Evolutionary conservation across 805 yeast genomes (phyloP), one percentile per base, ranked within the genome.

Genomic region (Babjeviella inositovora): DNA sequence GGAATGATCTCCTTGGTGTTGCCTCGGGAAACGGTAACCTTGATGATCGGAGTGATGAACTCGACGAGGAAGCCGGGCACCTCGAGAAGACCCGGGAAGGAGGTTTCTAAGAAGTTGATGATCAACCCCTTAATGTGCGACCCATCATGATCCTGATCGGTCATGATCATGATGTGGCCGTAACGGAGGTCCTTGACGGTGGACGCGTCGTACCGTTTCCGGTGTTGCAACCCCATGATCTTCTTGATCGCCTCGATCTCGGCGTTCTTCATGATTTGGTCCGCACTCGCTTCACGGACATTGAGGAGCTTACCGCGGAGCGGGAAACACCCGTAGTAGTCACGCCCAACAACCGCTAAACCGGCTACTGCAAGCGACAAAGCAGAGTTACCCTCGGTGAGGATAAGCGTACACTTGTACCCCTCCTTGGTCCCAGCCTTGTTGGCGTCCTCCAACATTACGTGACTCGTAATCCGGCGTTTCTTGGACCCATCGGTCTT

Each of bases 91-190:
- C 97, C 98, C 2, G 97, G 97, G 54, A 90, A 90, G 15, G 93
- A 76, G 4, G 87, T 66, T 46, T 87, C 97, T 28, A 90, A 53
- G 40, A 90, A 90, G 45, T 90, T 90, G 39, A 90, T 90, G 28
- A 90, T 67, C 34, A 90, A 62, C 33, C 98, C 98, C 45, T 90
- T 90, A 45, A 90, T 90, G 56, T 90, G 98, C 10, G 93, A 77
- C 30, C 98, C 98, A 62, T 90, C 98, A 37, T 85, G 93, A 81
- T 90, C 98, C 53, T 90, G 98, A 76, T 90, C 98, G 5, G 98
- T 84, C 97, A 90, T 90, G 43, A 90, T 84, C 97, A 90, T 90
- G 24, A 90, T 65, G 45, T 84, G 94, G 17, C 98, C 98, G 42
- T 90, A 90, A 45, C 98, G 70, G 31, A 90, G 56, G 4, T 75